Conservation (phyloP, 305 asterid genomes). For the Vinca major region DNA sequence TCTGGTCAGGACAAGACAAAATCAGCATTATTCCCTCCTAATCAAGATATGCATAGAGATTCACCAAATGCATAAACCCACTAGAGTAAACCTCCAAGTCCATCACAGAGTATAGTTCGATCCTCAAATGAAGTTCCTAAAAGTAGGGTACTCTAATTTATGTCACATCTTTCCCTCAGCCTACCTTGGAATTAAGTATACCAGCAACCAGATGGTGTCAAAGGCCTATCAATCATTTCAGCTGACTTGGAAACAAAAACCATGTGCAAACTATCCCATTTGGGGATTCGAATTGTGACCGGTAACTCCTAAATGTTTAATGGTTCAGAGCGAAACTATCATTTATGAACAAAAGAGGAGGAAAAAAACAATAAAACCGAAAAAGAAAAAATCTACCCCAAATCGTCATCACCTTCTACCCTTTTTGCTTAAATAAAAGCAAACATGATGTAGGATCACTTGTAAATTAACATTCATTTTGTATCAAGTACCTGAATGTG, state of each 20-base stretch:
- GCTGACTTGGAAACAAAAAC: background rate
- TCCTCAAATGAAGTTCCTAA: no score
- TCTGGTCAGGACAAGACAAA: background rate
- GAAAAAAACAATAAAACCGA: no score
- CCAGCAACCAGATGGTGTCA: background rate
- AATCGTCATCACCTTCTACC: background rate
- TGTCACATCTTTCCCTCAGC: background rate
- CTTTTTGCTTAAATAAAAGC: background rate
- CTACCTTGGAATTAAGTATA: background rate
- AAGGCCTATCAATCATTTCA: background rate
- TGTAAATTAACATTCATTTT: background rate
- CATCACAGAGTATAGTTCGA: no score
- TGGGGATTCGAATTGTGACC: background rate
- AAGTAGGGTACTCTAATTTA: background rate
- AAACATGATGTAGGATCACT: background rate
- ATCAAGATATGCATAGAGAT: no score
- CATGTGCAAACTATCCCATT: background rate
- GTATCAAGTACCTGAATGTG: slow-evolving; percentile 56
- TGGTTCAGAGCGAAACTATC: background rate
- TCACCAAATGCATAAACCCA: no score
- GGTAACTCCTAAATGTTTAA: background rate
- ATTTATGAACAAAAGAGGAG: background rate
- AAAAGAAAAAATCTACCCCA: no score
- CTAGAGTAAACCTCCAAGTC: no score
- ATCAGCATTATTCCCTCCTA: background rate